Base-by-base conservation (phyloP, 768 basidiomycete species). In the Xerocomellus intermedius region DNA sequence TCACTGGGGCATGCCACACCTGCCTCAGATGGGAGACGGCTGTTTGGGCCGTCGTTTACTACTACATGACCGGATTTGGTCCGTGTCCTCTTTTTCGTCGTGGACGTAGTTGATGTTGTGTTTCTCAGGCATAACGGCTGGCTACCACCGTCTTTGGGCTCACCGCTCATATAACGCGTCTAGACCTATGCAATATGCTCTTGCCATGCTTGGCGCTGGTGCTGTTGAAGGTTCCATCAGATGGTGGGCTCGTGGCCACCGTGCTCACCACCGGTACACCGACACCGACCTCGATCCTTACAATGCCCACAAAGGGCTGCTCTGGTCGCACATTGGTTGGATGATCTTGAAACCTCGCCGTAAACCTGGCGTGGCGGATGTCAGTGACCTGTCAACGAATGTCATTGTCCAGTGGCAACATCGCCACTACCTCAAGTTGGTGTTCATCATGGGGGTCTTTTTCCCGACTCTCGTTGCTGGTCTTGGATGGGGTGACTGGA, bases 211-310 rank as follows among this genome's bases (percentile, higher is more conserved):
- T 10, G 97, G 96, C 47, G 87, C 93, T 2, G 96, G 97, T 45
- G 95, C 96, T 5, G 89, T 96, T 44, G 84, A 99, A 68, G 96
- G 96, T 9, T 97, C 95, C 21, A 96, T 99, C 76, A 90, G 92
- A 72, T 98, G 97, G 97, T 98, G 97, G 97, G 88, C 88, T 21
- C 84, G 97, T 49, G 95, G 95, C 45, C 97, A 99, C 78, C 91
- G 96, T 56, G 96, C 96, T 4, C 95, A 97, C 72, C 95, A 97
- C 69, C 84, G 94, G 41, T 96, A 97, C 77, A 98, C 94, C 62
- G 94, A 96, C 74, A 98, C 94, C 65, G 91, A 94, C 52, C 87
- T 98, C 59, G 94, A 97, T 74, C 94, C 95, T 0, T 97, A 98
- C 77, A 89, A 91, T 59, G 94, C 94, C 8, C 89, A 93, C 73